These are phyloP conservation scores for Fusarium sp. DNA, from an alignment of 2,329 filamentous ascomycete species.

Conservation along the genomic window DNA sequence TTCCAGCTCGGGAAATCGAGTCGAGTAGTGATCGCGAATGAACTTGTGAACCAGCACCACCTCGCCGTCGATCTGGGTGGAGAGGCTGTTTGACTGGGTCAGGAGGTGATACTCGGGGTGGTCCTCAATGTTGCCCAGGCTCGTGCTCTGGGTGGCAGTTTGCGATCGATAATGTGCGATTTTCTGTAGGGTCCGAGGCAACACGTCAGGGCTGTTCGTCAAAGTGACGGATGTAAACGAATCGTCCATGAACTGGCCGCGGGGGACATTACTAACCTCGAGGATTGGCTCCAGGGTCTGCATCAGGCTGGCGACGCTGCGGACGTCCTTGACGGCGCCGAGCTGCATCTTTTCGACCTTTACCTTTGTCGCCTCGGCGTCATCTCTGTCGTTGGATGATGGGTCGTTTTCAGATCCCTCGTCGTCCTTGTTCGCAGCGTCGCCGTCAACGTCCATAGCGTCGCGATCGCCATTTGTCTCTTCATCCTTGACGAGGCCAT, in stretches of 20 bases:
- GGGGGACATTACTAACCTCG: slow-evolving; percentile 68
- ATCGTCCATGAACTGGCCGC: slow-evolving; percentile 43
- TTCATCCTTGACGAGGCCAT: slow-evolving; percentile 55
- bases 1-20: slow-evolving; percentile 92
- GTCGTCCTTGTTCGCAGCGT: slow-evolving; percentile 59
- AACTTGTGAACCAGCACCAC: slow-evolving; percentile 95
- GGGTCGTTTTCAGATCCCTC: slow-evolving; percentile 53
- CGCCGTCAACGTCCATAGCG: slow-evolving; percentile 56
- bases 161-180: slow-evolving; percentile 78
- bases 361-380: slow-evolving; percentile 74
- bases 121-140: slow-evolving; percentile 85
- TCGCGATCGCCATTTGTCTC: slow-evolving; percentile 58
- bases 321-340: slow-evolving; percentile 75
- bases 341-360: slow-evolving; percentile 85
- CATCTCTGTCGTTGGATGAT: slow-evolving; percentile 59
- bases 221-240: slow-evolving; percentile 68
- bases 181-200: slow-evolving; percentile 68
- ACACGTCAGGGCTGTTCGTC: slow-evolving; percentile 73
- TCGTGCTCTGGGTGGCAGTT: slow-evolving; percentile 67
- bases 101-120: slow-evolving; percentile 90
- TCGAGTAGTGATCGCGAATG: slow-evolving; percentile 93
- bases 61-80: slow-evolving; percentile 91
- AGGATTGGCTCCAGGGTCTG: slow-evolving; percentile 80
- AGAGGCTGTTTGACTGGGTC: slow-evolving; percentile 86
- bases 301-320: slow-evolving; percentile 81